Evolutionary conservation across 306 rosid species (phyloP), one percentile per base, ranked within the genome.

Genomic region (Cyclanthera cordifolia): DNA sequence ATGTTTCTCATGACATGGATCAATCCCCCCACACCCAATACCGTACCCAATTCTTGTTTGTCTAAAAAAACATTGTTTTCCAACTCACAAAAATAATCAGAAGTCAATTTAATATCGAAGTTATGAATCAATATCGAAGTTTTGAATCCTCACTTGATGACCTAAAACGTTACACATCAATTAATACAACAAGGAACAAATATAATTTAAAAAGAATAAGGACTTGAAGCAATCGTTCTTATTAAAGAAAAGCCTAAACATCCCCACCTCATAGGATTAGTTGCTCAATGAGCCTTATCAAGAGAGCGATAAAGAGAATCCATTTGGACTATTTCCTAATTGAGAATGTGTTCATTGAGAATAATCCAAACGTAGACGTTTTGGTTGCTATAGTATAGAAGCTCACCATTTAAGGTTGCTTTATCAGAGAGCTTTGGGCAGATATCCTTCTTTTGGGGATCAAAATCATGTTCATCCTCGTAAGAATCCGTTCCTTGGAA

Each of bases 331-430:
- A n/a, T 76, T 77, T 72, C 74, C 79, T 72, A 67, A 76, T 80
- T 74, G 58, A 69, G 82, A 79, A 74, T 81, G 76, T 79, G 67
- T 74, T 60, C 65, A 50, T 65, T 58, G 56, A 43, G 82, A 77
- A 87, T 82, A 78, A 83, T 80, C 75, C 77, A 73, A 73, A 77
- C 72, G 67, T 73, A 71, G 69, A 73, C 77, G 85, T 77, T 82
- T 84, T 86, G 46, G 83, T 79, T 83, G 87, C 92, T 81, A 80
- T 75, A 72, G 51, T 79, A 70, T 77, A 78, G 84, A 75, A 72
- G 60, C 59, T 45, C 76, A 54, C 70, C 79, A 58, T 70, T 67
- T 63, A 37, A 37, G 83, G 83, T 79, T 83, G 79, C 80, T 79
- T 82, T 83, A 80, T 63, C 45, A 70, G 72, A 48, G 79, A 52